Percentiles rank a stretch among this genome's conserved stretches.
Conservation (phyloP, 1,139 yeast genomes). For the Blastobotrys buckinghamii region DNA sequence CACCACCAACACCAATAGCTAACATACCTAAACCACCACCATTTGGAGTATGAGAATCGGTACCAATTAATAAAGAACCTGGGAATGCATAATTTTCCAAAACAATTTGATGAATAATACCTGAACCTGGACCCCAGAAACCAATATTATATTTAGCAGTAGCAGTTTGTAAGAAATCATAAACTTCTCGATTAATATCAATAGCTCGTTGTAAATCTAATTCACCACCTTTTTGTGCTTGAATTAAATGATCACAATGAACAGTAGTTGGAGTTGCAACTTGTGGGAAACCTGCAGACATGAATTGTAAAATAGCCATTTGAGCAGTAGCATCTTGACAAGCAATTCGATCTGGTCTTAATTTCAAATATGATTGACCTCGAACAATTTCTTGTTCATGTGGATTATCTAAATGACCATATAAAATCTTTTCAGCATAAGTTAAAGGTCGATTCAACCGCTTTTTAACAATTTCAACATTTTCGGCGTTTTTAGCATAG, state of each 20-base stretch:
- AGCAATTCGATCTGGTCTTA: constrained; percentile 99
- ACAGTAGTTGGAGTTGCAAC: constrained; percentile 97
- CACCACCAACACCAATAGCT: constrained; percentile 99
- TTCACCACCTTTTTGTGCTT: constrained; percentile 92
- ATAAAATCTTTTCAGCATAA: constrained; percentile 92
- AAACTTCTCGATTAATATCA: constrained; percentile 91
- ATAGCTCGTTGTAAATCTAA: constrained; percentile 93
- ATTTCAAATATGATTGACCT: constrained; percentile 92
- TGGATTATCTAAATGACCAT: constrained; percentile 95
- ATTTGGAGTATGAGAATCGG: constrained; percentile 98
- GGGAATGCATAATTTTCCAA: constrained; percentile 98
- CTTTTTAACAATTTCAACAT: constrained; percentile 76
- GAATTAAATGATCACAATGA: constrained; percentile 98
- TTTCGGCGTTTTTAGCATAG: constrained; percentile 50
- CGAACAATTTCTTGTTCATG: constrained; percentile 92
- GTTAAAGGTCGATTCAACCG: constrained; percentile 93
- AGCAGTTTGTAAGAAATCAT: constrained; percentile 88
- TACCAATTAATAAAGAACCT: constrained; percentile 95
- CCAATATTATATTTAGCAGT: constrained; percentile 98
- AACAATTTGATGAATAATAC: constrained; percentile 96
- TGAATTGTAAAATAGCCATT: constrained; percentile 97
- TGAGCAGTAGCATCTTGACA: constrained; percentile 99
- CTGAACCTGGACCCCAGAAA: constrained; percentile 99
- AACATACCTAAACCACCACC: constrained; percentile 99
- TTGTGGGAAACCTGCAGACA: constrained; percentile 92